Base-by-base conservation (phyloP, 2,329 filamentous ascomycete species). In the Mycosphaerelloides madeirae region DNA sequence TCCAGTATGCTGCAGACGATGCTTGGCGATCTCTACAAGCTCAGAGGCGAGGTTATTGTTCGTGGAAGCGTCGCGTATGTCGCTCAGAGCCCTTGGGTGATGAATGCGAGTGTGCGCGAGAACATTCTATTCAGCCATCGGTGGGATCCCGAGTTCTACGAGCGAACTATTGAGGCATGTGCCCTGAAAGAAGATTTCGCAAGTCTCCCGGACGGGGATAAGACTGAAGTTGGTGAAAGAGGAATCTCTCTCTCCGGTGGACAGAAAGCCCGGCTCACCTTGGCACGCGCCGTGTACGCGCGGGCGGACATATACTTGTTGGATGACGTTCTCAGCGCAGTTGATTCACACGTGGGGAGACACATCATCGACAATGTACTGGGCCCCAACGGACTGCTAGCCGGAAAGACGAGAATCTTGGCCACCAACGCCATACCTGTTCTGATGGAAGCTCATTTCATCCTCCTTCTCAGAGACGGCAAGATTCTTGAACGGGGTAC, bases 111-210 rank as follows among this genome's bases (percentile, higher is more conserved):
- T 22, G 90, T 98, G 44, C 87, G 89, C 58, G 93, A 98, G 63
- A 98, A 98, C 63, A 95, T 98, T 56, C 76, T 96, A 3, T 98
- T 98, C 61, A 93, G 93, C 1, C 89, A 98, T 68, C 83, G 87
- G 36, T 96, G 86, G 74, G 91, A 98, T 66, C 83, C 90, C 4
- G 78, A 84, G 22, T 98, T 98, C 67, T 98, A 98, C 68, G 87
- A 97, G 44, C 83, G 86, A 60, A 96, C 91, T 0, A 76, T 98
- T 39, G 83, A 87, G 63, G 91, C 93, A 31, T 98, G 94, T 65
- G 93, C 93, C 35, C 74, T 98, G 28, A 63, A 84, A 5, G 90
- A 96, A 55, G 93, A 98, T 64, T 96, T 98, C 68, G 79, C 83
- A 36, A 88, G 87, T 56, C 78, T 98, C 38, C 93, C 93, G 3